These are phyloP conservation scores for Dichomitus squalens DNA, from an alignment of 1,284 basidiomycete species.

Conservation along the genomic window DNA sequence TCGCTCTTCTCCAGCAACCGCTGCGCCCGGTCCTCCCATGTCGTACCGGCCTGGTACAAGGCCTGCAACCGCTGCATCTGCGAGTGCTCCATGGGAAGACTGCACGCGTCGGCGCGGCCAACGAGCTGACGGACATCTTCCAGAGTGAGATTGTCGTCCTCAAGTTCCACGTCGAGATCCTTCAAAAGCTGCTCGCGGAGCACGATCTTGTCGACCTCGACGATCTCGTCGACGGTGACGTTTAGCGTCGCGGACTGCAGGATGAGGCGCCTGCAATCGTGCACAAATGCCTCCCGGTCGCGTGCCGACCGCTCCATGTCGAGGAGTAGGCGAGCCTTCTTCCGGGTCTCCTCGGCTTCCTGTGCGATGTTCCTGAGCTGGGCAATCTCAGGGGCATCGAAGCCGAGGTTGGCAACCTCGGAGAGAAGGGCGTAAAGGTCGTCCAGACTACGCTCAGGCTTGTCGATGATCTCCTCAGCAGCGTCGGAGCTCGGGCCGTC, in stretches of 20 bases:
- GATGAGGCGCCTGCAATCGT: conserved; percentile 71
- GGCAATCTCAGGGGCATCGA: conserved; percentile 76
- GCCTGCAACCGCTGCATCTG: conserved; percentile 60
- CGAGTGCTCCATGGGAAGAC: conserved; percentile 61
- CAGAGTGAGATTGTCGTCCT: conserved; percentile 60
- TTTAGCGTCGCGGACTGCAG: conserved; percentile 73
- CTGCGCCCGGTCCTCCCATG: conserved; percentile 72
- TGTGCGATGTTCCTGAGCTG: conserved; percentile 58
- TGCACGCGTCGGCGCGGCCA: conserved; percentile 66
- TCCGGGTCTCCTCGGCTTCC: conserved; percentile 67
- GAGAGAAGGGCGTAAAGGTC: conserved; percentile 70
- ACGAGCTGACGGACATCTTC: conserved; percentile 73
- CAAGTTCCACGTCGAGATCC: conserved; percentile 68
- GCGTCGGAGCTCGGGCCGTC: conserved; percentile 45
- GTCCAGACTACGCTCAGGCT: conserved; percentile 65
- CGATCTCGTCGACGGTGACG: conserved; percentile 75
- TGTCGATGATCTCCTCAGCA: conserved; percentile 47
- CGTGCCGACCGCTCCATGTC: conserved; percentile 33
- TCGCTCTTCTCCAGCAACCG: conserved; percentile 62
- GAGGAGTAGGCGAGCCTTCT: conserved; percentile 56
- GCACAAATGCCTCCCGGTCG: conserved; percentile 60
- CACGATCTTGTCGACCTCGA: conserved; percentile 77
- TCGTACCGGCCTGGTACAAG: conserved; percentile 60
- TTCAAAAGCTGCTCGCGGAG: conserved; percentile 68
- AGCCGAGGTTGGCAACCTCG: conserved; percentile 77